Evolutionary conservation across 805 yeast species (phyloP), one percentile per base, ranked within the genome.

Genomic region (Wickerhamiella allomyrinae): DNA sequence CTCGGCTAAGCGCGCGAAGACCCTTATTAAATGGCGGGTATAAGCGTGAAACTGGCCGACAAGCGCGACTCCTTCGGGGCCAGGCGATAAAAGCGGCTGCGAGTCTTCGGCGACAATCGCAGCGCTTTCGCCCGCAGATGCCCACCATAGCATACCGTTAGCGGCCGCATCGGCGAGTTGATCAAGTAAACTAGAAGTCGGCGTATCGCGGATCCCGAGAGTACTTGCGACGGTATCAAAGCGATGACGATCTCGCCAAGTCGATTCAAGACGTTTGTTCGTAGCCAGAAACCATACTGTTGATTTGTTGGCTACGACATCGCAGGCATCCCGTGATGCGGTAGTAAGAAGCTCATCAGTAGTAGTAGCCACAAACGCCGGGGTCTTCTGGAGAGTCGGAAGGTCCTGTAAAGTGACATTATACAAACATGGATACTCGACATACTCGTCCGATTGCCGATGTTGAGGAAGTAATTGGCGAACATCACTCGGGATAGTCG

Each of bases 101-200:
- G 20, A 7, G 4, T 39, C 43, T 7, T 43, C 46, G 3, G 48
- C 50, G 14, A 63, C 61, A 17, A 60, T 54, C 20, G 57, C 58
- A 13, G 65, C 63, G 33, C 69, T 66, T 45, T 77, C 80, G 7
- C 91, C 94, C 1, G 91, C 89, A 23, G 81, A 71, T 2, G 94
- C 94, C 85, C 89, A 82, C 91, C 91, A 82, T 17, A 80, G 63
- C 45, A 81, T 70, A 1, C 86, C 86, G 41, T 43, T 49, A 2
- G 48, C 42, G 4, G 48, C 37, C 13, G 49, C 29, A 17, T 51
- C 55, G 4, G 48, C 43, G 2, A 51, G 20, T 10, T 45, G 20
- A 31, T 52, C 56, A 10, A 45, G 21, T 8, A 49, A 1, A 10
- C 52, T 46, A 21, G 34, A 15, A 3, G 21, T 20, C 21, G 21